These are phyloP conservation scores for Magnusiomyces magnusii DNA, from an alignment of 1,139 yeast genomes.

Conservation along the genomic window DNA sequence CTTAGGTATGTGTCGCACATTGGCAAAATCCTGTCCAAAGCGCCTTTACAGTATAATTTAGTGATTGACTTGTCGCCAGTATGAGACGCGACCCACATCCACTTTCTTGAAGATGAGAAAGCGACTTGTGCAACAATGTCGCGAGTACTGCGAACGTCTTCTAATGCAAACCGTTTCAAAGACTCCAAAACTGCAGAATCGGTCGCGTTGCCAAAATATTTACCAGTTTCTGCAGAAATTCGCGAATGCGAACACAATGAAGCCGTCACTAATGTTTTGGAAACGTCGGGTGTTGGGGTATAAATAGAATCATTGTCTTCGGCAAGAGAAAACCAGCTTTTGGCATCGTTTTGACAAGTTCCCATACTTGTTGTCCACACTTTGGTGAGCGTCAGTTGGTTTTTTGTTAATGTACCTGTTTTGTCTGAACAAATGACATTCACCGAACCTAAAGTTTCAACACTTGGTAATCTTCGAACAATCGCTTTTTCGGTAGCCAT, in stretches of 20 bases:
- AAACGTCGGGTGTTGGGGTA: slow-evolving; percentile 20
- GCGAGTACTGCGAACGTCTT: slow-evolving; percentile 56
- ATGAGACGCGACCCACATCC: slow-evolving; percentile 75
- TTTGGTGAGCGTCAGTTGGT: slow-evolving; percentile 87
- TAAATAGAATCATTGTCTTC: slow-evolving; percentile 15
- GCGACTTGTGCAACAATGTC: slow-evolving; percentile 68
- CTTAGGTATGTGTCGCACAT: slow-evolving; percentile 55
- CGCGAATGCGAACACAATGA: slow-evolving; percentile 73
- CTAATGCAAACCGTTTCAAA: slow-evolving; percentile 59
- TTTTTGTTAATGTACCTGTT: slow-evolving; percentile 93
- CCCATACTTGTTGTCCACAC: slow-evolving; percentile 74
- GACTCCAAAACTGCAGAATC: slow-evolving; percentile 84
- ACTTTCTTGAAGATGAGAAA: slow-evolving; percentile 75
- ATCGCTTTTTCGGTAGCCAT: slow-evolving; percentile 94
- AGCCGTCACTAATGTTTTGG: slow-evolving; percentile 52
- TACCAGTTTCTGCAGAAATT: slow-evolving; percentile 56
- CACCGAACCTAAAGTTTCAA: slow-evolving; percentile 92
- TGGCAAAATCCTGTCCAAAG: slow-evolving; percentile 65
- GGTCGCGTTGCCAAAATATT: slow-evolving; percentile 83
- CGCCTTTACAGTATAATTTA: slow-evolving; percentile 79
- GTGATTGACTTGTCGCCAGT: slow-evolving; percentile 48
- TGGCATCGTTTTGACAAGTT: slow-evolving; percentile 30
- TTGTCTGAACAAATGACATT: slow-evolving; percentile 93
- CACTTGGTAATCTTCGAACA: slow-evolving; percentile 87
- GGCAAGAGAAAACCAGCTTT: slow-evolving; percentile 19